Conservation (phyloP, 345 rosid genomes). For the Salix koriyanagi region DNA sequence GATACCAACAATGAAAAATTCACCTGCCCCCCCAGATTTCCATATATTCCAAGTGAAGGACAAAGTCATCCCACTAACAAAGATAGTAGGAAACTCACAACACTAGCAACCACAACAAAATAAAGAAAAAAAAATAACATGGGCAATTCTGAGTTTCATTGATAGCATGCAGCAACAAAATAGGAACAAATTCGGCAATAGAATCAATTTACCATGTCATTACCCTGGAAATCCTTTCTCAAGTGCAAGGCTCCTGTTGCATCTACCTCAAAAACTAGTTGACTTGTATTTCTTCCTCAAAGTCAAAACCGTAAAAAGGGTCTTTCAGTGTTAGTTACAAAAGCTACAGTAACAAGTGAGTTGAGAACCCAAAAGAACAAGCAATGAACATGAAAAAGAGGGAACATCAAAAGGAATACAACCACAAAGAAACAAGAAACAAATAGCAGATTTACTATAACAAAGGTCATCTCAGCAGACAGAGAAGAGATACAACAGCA, state of each 20-base stretch:
- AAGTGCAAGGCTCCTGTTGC: conserved; percentile 11
- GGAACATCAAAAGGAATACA: not conserved
- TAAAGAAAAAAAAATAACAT: not conserved
- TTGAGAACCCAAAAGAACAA: conserved; percentile 3
- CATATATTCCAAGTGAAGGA: not conserved
- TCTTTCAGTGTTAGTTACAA: conserved; percentile 17
- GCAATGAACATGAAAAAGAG: conserved; percentile 1
- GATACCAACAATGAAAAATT: not conserved
- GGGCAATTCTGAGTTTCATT: not conserved
- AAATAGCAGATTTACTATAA: not conserved
- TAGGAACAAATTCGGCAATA: conserved; percentile 1
- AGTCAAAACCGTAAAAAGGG: conserved; percentile 13
- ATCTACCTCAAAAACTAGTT: conserved; percentile 12
- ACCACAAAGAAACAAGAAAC: not conserved
- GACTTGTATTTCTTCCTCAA: conserved; percentile 19
- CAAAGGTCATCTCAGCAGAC: conserved; percentile 6
- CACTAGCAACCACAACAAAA: not conserved
- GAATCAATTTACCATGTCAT: conserved; percentile 10
- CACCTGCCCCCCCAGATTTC: not conserved
- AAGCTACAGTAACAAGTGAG: conserved; percentile 21
- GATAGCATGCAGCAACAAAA: not conserved
- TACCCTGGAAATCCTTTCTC: conserved; percentile 13
- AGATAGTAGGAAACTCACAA: not conserved
- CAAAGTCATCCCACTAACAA: not conserved
- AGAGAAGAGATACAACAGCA: not conserved